Base-by-base conservation (phyloP, 371 early-diverging fungal species). In the Mortierella sp. region DNA sequence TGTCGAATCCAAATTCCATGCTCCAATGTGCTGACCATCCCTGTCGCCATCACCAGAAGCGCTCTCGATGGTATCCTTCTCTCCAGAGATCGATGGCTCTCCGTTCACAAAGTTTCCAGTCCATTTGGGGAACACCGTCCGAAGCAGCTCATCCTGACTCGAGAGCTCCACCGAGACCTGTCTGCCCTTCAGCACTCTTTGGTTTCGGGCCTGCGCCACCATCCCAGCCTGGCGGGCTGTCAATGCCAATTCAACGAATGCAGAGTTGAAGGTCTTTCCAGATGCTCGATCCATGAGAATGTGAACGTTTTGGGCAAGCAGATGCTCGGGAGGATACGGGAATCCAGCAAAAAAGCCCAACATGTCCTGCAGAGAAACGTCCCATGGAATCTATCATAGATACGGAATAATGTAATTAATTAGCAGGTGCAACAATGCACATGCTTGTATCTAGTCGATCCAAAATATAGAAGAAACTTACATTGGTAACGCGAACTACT, bases 71-170 rank as follows among this genome's bases (percentile, higher is more conserved):
- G 44, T n/a, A 16, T 11, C 16, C 22, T 29, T 48, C 43, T 68
- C 71, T 41, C 70, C 73, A 37, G 66, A 88, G 85, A 66, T 86
- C 83, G 66, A 80, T 79, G 70, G 92, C 87, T 44, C 86, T 1
- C 86, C 85, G 5, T 88, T 85, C 37, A 79, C 72, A 66, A 91
- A 93, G 61, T 89, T 78, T 0, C 93, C 94, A 22, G 87, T 74
- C 90, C 93, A 92, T 76, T 90, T 90, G 0, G 95, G 93, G 79
- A 95, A 95, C 11, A 94, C 83, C 4, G 91, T 88, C 1, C 80
- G 70, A 65, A 92, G 68, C 3, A 95, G 79, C 71, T 95, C 94
- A 70, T 91, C 93, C 76, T 93, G 95, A 5, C 87, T 85, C 45
- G 91, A 91, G 74, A 88, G 86, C 47, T 83, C 87, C 0, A 93